phyloP scores from a whole-genome alignment of 306 rosid species.

The Neltuma alba region DNA sequence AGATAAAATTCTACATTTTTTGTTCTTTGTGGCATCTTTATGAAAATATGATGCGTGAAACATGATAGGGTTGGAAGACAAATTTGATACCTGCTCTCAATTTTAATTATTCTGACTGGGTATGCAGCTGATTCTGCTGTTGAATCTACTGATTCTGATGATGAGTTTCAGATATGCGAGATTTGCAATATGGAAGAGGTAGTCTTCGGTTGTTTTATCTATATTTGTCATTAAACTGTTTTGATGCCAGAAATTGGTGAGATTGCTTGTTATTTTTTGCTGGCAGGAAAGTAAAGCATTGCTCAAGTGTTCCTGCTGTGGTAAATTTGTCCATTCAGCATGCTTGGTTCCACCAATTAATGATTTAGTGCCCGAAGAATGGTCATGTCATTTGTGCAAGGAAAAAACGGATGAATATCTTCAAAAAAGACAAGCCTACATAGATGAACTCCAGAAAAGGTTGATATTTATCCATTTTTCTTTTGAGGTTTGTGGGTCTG shows the following conservation, averaged over 20 bases:
- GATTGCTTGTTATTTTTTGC: conserved; percentile 26
- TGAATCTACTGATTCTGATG: conserved; percentile 92
- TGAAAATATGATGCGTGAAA: conserved; percentile 22
- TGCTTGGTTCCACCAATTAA: conserved; percentile 87
- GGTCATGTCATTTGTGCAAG: conserved; percentile 94
- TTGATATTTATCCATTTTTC: conserved; percentile 33
- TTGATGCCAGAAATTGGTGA: conserved; percentile 34
- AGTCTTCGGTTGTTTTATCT: conserved; percentile 16
- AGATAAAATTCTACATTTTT: not conserved
- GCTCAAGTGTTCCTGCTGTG: conserved; percentile 92
- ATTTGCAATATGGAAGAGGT: conserved; percentile 92
- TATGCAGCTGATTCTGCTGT: conserved; percentile 89
- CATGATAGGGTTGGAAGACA: conserved; percentile 12
- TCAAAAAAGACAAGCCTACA: conserved; percentile 68
- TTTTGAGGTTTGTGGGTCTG: conserved; percentile 30
- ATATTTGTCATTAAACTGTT: conserved; percentile 8
- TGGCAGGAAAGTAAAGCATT: conserved; percentile 84
- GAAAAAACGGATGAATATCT: conserved; percentile 92
- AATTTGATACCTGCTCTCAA: conserved; percentile 16
- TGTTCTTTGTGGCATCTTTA: not conserved
- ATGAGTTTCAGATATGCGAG: conserved; percentile 95
- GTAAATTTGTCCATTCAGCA: conserved; percentile 77
- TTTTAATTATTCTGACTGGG: conserved; percentile 37
- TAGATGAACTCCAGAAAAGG: conserved; percentile 81
- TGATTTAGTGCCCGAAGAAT: conserved; percentile 74